Evolutionary conservation across 2,329 filamentous ascomycete species (phyloP), one percentile per base, ranked within the genome.

Genomic region (Colletotrichum sidae): DNA sequence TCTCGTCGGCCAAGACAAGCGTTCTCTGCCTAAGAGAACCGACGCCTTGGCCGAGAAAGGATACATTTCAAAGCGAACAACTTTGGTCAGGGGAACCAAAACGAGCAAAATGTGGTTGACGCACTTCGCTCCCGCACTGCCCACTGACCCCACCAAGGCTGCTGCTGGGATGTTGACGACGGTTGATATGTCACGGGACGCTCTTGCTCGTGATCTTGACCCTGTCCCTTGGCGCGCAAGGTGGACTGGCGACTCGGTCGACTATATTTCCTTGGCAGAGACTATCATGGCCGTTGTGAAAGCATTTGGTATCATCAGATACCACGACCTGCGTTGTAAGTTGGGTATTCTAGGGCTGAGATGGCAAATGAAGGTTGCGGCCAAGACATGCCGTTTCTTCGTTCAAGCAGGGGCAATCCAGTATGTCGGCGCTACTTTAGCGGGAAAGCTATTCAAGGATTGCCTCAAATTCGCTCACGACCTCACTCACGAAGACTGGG

Each of bases 81-180:
- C 86, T 1, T 81, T 89, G 17, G 82, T 87, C 10, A 80, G 83
- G 55, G 85, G 85, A 42, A 86, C 83, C 61, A 88, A 88, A 71
- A 89, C 88, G 2, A 89, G 87, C 77, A 88, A 87, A 71, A 77
- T 90, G 57, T 90, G 87, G 84, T 80, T 89, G 51, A 81, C 83
- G 50, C 77, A 80, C 35, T 88, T 87, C 71, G 83, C 86, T 0
- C 86, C 81, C 37, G 77, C 78, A 10, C 76, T 81, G 46, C 74
- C 76, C 76, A 63, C 72, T 71, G 39, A 72, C 74, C 25, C 72
- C 9, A 63, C 67, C 13, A 55, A 67, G 42, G 59, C 59, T 9
- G 50, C 47, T 15, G 17, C 51, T n/a, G 65, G 64, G 13, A 44
- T 60, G 35, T 53, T 54, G 3, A 42, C 45, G 15, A 46, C 47